phyloP scores from a whole-genome alignment of 2,329 filamentous ascomycete genomes.

The Ascochyta clinopodiicola region DNA sequence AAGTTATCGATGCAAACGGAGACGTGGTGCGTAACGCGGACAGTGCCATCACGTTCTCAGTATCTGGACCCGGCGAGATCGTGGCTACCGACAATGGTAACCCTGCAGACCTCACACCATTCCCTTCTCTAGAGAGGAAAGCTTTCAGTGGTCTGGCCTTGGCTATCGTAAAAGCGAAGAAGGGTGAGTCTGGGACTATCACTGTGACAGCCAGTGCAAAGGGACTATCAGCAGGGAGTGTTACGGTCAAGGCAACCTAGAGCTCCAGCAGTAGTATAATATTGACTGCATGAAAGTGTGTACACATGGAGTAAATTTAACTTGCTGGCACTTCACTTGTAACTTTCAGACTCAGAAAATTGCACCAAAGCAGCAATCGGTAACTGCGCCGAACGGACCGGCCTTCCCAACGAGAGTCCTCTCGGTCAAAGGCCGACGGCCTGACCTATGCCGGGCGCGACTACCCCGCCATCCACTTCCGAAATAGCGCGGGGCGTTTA shows the following conservation, averaged over 20 bases:
- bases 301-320: background rate
- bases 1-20: constrained; percentile 55
- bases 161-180: constrained; percentile 28
- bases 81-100: constrained; percentile 37
- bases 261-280: background rate
- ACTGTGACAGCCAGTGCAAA: background rate
- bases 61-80: constrained; percentile 54
- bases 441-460: constrained; percentile 22
- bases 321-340: background rate
- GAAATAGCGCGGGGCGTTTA: constrained; percentile 29
- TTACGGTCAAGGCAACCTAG: background rate
- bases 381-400: constrained; percentile 3
- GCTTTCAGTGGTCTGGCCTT: constrained; percentile 36
- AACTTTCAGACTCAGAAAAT: background rate
- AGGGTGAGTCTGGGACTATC: background rate
- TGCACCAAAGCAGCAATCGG: background rate
- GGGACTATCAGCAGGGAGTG: background rate
- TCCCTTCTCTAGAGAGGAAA: constrained; percentile 30
- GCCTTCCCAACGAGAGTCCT: constrained; percentile 16
- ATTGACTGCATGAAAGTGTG: background rate
- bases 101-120: constrained; percentile 33
- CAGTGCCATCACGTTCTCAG: constrained; percentile 53
- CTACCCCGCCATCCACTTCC: constrained; percentile 28
- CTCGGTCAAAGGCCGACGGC: constrained; percentile 28
- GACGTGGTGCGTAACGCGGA: constrained; percentile 54